A percentile compares a stretch with the other conserved stretches of the same genome.
Evolutionary conservation across 202 grass and related monocot genomes (phyloP).

Genomic region (Bolboschoenoplectus hybrid): DNA sequence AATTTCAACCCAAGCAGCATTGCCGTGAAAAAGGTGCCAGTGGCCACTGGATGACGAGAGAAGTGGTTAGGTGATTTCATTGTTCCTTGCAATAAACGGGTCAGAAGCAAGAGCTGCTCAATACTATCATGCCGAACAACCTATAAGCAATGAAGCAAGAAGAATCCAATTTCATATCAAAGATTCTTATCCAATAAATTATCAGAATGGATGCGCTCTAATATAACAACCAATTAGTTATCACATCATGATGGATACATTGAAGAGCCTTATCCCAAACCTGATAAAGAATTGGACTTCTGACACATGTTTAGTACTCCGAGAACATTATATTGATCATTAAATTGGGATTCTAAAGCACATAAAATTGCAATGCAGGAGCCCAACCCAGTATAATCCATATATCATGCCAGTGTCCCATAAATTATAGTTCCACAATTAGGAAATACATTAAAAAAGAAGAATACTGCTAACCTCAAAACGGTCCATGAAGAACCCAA

Average conservation of each 20-base stretch:
- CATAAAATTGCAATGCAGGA: neutral
- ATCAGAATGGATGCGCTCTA: neutral
- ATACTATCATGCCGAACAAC: constrained; percentile 96
- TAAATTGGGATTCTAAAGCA: neutral
- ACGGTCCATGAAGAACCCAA: constrained; percentile 96
- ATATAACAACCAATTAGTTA: neutral
- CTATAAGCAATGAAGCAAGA: constrained; percentile 48
- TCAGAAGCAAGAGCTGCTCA: constrained; percentile 93
- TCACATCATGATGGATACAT: neutral
- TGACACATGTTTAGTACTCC: neutral
- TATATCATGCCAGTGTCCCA: constrained; percentile 1
- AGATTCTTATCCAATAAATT: constrained; percentile 3
- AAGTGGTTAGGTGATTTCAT: constrained; percentile 93
- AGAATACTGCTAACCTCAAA: constrained; percentile 78
- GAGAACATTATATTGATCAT: neutral
- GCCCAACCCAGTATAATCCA: neutral
- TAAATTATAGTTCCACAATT: constrained; percentile 19
- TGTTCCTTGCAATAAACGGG: constrained; percentile 92
- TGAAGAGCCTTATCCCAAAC: neutral
- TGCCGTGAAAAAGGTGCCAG: constrained; percentile 92
- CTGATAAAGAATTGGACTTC: constrained; percentile 19
- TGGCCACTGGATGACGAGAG: constrained; percentile 92
- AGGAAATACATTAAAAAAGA: constrained; percentile 27
- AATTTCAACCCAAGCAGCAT: constrained; percentile 97
- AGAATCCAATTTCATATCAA: constrained; percentile 16